phyloP scores from a whole-genome alignment of 768 basidiomycete genomes.

The Leucosporidium scottii region DNA sequence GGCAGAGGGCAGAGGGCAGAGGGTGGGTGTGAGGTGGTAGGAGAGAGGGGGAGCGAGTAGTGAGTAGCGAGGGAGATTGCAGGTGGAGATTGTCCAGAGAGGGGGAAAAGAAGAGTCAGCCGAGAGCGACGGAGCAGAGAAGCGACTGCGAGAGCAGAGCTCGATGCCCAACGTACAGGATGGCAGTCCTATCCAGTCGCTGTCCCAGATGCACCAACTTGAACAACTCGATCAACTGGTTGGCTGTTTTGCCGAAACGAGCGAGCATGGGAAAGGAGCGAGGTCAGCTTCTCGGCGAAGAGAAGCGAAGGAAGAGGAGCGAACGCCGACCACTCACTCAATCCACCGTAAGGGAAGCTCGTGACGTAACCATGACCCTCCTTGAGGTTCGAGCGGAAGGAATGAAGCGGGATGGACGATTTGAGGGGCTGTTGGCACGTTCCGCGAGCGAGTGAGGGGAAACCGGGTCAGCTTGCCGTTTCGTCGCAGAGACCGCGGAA shows the following conservation, averaged over 20 bases:
- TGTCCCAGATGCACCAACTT: constrained; percentile 29
- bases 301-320: background rate
- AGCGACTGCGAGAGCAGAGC: too few species aligned
- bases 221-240: constrained; percentile 29
- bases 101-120: too few species aligned
- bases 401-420: constrained; percentile 24
- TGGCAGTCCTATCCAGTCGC: constrained; percentile 18
- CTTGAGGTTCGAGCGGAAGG: constrained; percentile 22
- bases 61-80: too few species aligned
- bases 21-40: background rate
- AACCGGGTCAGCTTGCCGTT: too few species aligned
- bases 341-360: constrained; percentile 25
- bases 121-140: too few species aligned
- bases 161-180: constrained; percentile 9
- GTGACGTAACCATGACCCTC: constrained; percentile 23
- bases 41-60: background rate
- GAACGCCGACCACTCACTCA: constrained; percentile 16
- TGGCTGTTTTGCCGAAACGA: constrained; percentile 1
- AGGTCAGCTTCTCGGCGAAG: too few species aligned
- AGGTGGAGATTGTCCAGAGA: too few species aligned
- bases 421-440: constrained; percentile 18
- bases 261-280: background rate
- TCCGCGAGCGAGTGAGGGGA: too few species aligned
- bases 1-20: too few species aligned
- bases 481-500: too few species aligned